Evolutionary conservation across 2,329 filamentous ascomycete species (phyloP).

Genomic region (Scedosporium apiospermum): DNA sequence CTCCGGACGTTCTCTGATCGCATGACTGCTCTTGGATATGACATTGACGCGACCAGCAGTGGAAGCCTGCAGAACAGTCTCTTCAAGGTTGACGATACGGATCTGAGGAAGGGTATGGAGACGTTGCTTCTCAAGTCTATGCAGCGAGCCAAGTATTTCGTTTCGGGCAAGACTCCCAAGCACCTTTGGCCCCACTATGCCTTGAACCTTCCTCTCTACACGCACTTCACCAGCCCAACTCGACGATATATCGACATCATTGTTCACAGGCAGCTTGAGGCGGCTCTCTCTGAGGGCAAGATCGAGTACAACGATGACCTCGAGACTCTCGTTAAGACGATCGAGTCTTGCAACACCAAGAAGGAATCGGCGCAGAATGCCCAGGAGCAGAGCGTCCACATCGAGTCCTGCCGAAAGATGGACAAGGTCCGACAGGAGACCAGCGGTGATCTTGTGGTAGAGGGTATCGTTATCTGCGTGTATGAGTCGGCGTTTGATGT

Average conservation of each 20-base stretch:
- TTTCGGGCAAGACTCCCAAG: constrained; percentile 68
- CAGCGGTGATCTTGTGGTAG: constrained; percentile 85
- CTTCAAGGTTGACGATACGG: constrained; percentile 82
- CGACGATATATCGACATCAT: constrained; percentile 91
- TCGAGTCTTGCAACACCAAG: constrained; percentile 96
- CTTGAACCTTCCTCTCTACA: constrained; percentile 87
- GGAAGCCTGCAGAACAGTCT: constrained; percentile 88
- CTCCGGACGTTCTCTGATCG: constrained; percentile 85
- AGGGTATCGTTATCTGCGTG: constrained; percentile 92
- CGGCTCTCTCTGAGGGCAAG: constrained; percentile 70
- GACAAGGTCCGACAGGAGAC: constrained; percentile 80
- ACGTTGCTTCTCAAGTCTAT: constrained; percentile 90
- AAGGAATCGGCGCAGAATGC: constrained; percentile 97
- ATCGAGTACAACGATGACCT: constrained; percentile 83
- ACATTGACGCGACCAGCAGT: constrained; percentile 82
- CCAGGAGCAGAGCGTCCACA: constrained; percentile 97
- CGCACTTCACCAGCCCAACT: constrained; percentile 93
- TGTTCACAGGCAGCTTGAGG: constrained; percentile 89
- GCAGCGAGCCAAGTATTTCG: constrained; percentile 92
- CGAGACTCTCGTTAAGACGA: constrained; percentile 81
- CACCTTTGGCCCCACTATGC: constrained; percentile 82
- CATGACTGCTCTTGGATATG: constrained; percentile 84
- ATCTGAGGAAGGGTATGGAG: constrained; percentile 96
- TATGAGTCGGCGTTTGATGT: constrained; percentile 99
- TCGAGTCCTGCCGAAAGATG: constrained; percentile 93